Conservation (phyloP, 305 asterid species). For the Fraxinus sp. region DNA sequence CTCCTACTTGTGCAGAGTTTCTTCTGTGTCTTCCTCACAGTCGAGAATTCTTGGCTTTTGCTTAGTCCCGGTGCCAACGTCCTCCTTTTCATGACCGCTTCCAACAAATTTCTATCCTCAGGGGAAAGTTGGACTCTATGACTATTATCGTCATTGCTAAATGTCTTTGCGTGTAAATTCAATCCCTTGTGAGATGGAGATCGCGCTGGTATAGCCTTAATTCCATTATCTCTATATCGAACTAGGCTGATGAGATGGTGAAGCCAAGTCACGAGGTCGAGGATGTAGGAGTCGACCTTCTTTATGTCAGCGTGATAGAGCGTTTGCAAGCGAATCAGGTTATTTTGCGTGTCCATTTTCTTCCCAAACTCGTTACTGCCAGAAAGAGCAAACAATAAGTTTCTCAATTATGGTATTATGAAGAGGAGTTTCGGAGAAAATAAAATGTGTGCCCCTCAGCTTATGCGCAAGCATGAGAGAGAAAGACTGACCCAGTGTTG, state of each 20-base stretch:
- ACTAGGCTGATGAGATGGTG: slow-evolving; percentile 75
- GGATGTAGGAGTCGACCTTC: slow-evolving; percentile 68
- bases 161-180: slow-evolving; percentile 7
- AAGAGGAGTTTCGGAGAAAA: not conserved
- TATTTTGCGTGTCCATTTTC: slow-evolving; percentile 39
- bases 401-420: not conserved
- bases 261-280: slow-evolving; percentile 83
- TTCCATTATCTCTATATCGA: slow-evolving; percentile 63
- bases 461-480: not conserved
- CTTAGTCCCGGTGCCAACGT: slow-evolving; percentile 54
- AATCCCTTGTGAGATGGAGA: slow-evolving; percentile 54
- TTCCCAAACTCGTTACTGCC: slow-evolving; percentile 78
- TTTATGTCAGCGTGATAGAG: slow-evolving; percentile 84
- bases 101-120: slow-evolving; percentile 64
- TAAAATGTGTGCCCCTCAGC: not conserved
- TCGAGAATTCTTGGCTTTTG: slow-evolving; percentile 80
- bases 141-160: slow-evolving; percentile 3
- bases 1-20: slow-evolving; percentile 71
- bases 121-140: slow-evolving; percentile 39
- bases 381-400: slow-evolving; percentile 14
- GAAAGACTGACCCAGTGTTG: slow-evolving; percentile 66
- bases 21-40: slow-evolving; percentile 38
- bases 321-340: slow-evolving; percentile 76
- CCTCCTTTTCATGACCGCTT: slow-evolving; percentile 66
- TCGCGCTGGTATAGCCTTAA: slow-evolving; percentile 41